Evolutionary conservation across 2,329 filamentous ascomycete genomes (phyloP).

Genomic region (Arthroderma uncinatum): DNA sequence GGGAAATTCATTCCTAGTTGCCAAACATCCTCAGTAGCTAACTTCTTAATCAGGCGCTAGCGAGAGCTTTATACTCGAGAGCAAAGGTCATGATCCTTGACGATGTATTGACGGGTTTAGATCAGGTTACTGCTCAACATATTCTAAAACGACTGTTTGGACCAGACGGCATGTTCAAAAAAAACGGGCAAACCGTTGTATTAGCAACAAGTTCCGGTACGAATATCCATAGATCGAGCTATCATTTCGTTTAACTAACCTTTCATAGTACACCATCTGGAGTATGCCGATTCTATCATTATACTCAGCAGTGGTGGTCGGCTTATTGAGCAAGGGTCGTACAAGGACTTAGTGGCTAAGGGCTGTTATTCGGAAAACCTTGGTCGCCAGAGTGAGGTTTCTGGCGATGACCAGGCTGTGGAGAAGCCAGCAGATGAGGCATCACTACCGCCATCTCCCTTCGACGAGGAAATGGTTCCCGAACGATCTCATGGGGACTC

Average conservation of each 20-base stretch:
- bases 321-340: slow-evolving; percentile 9
- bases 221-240: background rate
- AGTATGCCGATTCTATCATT: slow-evolving; percentile 34
- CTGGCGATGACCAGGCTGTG: too few species aligned
- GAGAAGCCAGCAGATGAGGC: too few species aligned
- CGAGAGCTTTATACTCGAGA: slow-evolving; percentile 38
- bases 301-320: slow-evolving; percentile 22
- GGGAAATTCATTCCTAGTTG: background rate
- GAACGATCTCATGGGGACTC: slow-evolving; percentile 2
- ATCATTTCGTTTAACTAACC: too few species aligned
- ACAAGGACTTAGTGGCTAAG: background rate
- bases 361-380: too few species aligned
- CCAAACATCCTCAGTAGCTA: background rate
- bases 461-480: background rate
- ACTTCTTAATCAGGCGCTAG: slow-evolving; percentile 25
- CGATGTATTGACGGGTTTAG: slow-evolving; percentile 39
- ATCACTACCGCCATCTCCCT: background rate
- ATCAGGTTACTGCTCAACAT: slow-evolving; percentile 34
- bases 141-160: slow-evolving; percentile 38
- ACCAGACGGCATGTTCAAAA: slow-evolving; percentile 30
- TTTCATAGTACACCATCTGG: slow-evolving; percentile 22
- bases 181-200: slow-evolving; percentile 31
- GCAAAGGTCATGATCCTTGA: slow-evolving; percentile 37
- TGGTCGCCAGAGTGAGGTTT: too few species aligned
- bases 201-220: slow-evolving; percentile 33